These are phyloP conservation scores for Lipomyces japonicus DNA, from an alignment of 805 yeast species.

Conservation along the genomic window DNA sequence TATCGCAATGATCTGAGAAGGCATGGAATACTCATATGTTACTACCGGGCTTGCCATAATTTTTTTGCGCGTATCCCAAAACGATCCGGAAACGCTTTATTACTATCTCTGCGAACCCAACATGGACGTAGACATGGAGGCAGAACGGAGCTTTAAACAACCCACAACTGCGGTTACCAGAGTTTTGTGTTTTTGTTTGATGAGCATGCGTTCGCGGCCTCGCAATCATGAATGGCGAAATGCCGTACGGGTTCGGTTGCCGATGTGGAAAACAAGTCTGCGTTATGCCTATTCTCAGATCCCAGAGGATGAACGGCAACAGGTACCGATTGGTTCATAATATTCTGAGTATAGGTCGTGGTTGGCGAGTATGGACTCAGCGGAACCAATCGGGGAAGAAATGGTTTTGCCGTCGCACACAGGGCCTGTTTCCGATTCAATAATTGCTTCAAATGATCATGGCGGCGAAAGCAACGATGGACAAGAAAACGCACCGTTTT, in stretches of 20 bases:
- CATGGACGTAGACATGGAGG: neutral
- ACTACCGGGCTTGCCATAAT: neutral
- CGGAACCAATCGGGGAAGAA: too few species aligned
- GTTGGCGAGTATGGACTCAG: too few species aligned
- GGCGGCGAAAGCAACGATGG: neutral
- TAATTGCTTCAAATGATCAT: too few species aligned
- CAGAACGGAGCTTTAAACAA: neutral
- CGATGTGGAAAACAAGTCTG: too few species aligned
- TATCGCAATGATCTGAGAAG: neutral
- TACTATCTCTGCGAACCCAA: slow-evolving; percentile 1
- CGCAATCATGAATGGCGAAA: neutral
- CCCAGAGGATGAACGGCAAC: neutral
- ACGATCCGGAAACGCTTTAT: slow-evolving; percentile 1
- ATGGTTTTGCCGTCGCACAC: too few species aligned
- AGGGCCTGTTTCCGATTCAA: too few species aligned
- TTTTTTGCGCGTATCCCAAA: neutral
- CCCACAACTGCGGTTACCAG: neutral
- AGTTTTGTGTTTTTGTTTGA: slow-evolving; percentile 1
- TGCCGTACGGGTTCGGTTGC: too few species aligned
- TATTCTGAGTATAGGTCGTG: too few species aligned
- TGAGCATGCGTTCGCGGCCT: neutral
- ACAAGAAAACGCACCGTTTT: neutral
- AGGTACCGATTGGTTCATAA: neutral
- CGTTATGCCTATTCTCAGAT: neutral
- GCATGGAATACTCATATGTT: neutral